Evolutionary conservation across 2,329 filamentous ascomycete genomes (phyloP).

Genomic region (Saccharata proteae): DNA sequence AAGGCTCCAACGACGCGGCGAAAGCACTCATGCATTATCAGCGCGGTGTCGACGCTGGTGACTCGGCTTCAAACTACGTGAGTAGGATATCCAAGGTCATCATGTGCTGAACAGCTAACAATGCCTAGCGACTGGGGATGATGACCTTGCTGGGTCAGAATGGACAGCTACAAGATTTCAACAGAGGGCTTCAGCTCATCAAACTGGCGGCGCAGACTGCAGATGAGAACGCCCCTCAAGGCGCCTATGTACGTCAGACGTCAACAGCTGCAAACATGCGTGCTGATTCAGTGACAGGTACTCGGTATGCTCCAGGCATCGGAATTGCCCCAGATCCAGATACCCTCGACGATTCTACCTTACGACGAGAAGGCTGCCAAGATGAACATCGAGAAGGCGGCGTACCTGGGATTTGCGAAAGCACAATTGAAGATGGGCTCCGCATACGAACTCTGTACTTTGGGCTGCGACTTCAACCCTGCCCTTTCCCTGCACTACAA

Average conservation of each 20-base stretch:
- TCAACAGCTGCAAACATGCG: conserved; percentile 14
- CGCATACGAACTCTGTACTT: conserved; percentile 84
- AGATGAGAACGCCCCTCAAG: conserved; percentile 93
- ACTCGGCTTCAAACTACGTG: conserved; percentile 70
- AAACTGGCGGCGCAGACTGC: conserved; percentile 70
- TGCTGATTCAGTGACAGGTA: conserved; percentile 30
- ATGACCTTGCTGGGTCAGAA: conserved; percentile 94
- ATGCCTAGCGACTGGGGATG: conserved; percentile 64
- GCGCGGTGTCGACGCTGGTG: conserved; percentile 62
- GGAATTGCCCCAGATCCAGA: conserved; percentile 78
- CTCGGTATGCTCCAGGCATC: conserved; percentile 88
- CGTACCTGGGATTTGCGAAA: conserved; percentile 90
- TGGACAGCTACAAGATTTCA: conserved; percentile 72
- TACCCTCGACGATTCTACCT: conserved; percentile 61
- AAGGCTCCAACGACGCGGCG: conserved; percentile 81
- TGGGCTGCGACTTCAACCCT: conserved; percentile 91
- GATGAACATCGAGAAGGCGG: conserved; percentile 90
- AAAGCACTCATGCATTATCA: conserved; percentile 90
- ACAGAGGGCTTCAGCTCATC: conserved; percentile 69
- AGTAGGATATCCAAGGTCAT: conserved; percentile 7
- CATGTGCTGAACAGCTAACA: conserved; percentile 31
- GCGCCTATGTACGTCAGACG: conserved; percentile 52
- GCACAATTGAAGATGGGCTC: conserved; percentile 96
- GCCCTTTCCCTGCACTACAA: conserved; percentile 92
- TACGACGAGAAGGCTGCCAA: conserved; percentile 62